A percentile compares a stretch with the other conserved stretches of the same genome.
phyloP scores from a whole-genome alignment of 2,329 filamentous ascomycete genomes.

The Colletotrichum tanaceti region DNA sequence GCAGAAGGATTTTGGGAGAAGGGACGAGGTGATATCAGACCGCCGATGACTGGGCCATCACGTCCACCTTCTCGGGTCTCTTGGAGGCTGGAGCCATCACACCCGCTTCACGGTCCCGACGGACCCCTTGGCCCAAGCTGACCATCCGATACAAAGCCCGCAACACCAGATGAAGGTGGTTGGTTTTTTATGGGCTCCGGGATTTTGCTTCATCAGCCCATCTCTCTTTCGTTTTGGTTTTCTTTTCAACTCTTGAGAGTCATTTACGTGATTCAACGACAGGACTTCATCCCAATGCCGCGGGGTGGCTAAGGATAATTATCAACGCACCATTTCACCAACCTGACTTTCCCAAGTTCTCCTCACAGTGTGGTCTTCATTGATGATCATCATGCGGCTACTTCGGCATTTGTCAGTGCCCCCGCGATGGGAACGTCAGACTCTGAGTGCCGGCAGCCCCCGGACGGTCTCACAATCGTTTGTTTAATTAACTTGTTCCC shows the following conservation, averaged over 20 bases:
- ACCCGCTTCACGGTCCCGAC: not conserved
- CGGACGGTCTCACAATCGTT: not conserved
- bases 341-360: not conserved
- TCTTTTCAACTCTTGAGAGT: not conserved
- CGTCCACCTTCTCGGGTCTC: slow-evolving; percentile 7
- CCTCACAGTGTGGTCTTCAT: not conserved
- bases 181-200: not conserved
- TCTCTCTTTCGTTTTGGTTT: slow-evolving; percentile 7
- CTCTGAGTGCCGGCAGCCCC: not conserved
- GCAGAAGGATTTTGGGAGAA: not conserved
- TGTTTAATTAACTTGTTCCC: too few species aligned
- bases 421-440: too few species aligned
- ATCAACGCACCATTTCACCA: not conserved
- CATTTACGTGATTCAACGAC: not conserved
- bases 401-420: too few species aligned
- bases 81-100: slow-evolving; percentile 12
- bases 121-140: slow-evolving; percentile 27
- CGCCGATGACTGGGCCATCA: not conserved
- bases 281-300: not conserved
- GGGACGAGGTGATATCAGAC: not conserved
- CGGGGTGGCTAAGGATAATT: not conserved
- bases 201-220: slow-evolving; percentile 19
- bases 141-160: slow-evolving; percentile 3
- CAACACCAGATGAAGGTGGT: slow-evolving; percentile 12
- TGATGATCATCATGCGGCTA: not conserved